Conservation (phyloP, 2,329 filamentous ascomycete species). For the Cercospora sesami region DNA sequence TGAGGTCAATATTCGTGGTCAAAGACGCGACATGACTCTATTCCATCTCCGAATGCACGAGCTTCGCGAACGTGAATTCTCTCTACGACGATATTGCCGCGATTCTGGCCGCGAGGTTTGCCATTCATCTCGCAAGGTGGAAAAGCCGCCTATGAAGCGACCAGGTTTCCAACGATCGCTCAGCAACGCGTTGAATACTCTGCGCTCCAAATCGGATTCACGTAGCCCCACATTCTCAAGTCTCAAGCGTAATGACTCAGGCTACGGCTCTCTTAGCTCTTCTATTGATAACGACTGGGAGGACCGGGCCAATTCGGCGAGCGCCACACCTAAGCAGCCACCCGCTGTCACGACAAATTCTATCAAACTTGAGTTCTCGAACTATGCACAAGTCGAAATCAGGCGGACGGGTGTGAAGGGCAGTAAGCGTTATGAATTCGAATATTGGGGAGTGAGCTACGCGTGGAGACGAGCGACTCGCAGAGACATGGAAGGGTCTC, state of each 20-base stretch:
- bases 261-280: slow-evolving; percentile 49
- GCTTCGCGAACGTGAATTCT: slow-evolving; percentile 81
- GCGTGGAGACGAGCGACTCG: slow-evolving; percentile 75
- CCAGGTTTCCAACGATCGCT: slow-evolving; percentile 59
- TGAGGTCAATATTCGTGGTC: slow-evolving; percentile 59
- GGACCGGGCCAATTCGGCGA: slow-evolving; percentile 52
- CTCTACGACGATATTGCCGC: slow-evolving; percentile 84
- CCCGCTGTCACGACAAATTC: slow-evolving; percentile 53
- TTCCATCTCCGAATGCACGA: slow-evolving; percentile 97
- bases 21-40: slow-evolving; percentile 64
- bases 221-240: slow-evolving; percentile 44
- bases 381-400: slow-evolving; percentile 90
- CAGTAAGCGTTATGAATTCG: slow-evolving; percentile 80
- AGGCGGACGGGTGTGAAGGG: slow-evolving; percentile 65
- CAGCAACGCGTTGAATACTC: slow-evolving; percentile 58
- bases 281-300: slow-evolving; percentile 43
- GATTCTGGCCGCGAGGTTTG: slow-evolving; percentile 93
- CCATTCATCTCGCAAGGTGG: slow-evolving; percentile 72
- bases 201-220: slow-evolving; percentile 58
- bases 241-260: slow-evolving; percentile 60
- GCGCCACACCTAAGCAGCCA: slow-evolving; percentile 14
- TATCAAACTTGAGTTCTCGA: slow-evolving; percentile 91
- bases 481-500: slow-evolving; percentile 62
- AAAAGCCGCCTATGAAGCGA: slow-evolving; percentile 53
- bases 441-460: slow-evolving; percentile 89